A percentile compares a stretch with the other conserved stretches of the same genome.
These are phyloP conservation scores for Plasmodium cynomolgi DNA, from an alignment of 169 alveolate species.

Conservation along the genomic window DNA sequence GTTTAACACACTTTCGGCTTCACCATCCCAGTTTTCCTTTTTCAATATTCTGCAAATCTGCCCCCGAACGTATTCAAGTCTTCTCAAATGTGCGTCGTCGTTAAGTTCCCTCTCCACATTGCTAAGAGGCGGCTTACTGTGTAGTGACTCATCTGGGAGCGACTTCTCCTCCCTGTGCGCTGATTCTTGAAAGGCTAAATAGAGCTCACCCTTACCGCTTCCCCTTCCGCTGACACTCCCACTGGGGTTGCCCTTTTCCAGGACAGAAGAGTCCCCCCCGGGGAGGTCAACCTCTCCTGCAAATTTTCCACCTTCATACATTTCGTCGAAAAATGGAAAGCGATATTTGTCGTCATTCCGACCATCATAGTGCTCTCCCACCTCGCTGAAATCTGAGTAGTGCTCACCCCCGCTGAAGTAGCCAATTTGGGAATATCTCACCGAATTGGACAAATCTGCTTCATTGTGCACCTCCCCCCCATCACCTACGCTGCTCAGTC, in stretches of 20 bases:
- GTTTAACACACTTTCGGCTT: conserved; percentile 12
- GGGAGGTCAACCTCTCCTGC: neutral
- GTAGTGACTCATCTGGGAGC: neutral
- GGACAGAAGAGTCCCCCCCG: neutral
- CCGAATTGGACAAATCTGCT: neutral
- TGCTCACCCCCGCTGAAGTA: neutral
- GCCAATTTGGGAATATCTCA: neutral
- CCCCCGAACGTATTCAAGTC: neutral
- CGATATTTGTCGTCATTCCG: neutral
- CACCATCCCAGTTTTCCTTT: conserved; percentile 26
- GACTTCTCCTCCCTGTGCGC: neutral
- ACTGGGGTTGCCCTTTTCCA: neutral
- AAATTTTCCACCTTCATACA: neutral
- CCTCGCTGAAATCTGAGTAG: neutral
- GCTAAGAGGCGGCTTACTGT: neutral
- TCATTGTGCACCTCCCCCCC: neutral
- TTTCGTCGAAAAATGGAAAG: neutral
- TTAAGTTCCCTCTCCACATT: neutral
- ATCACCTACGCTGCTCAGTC: neutral
- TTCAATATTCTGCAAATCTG: conserved; percentile 6
- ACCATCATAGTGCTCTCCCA: neutral
- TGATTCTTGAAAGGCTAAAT: neutral
- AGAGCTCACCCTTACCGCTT: neutral
- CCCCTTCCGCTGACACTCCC: no score
- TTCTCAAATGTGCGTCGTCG: neutral